phyloP scores from a whole-genome alignment of 805 yeast genomes.

The Pichia gijzeniarum region DNA sequence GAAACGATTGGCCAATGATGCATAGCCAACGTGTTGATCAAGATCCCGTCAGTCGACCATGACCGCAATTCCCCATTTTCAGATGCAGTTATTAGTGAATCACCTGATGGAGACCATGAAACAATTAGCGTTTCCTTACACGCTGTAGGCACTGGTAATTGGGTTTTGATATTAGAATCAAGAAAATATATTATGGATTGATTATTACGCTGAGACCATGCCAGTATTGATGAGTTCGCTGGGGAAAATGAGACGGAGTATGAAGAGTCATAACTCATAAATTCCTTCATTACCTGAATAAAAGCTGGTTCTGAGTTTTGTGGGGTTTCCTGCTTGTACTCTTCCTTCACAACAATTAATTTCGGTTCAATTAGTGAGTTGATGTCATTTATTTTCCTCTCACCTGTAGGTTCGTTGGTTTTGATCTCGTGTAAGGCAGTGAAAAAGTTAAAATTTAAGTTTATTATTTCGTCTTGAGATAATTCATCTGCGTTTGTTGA shows the following conservation, averaged over 20 bases:
- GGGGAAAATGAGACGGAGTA: slow-evolving; percentile 56
- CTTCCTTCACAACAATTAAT: not conserved
- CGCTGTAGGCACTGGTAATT: slow-evolving; percentile 20
- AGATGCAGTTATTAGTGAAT: slow-evolving; percentile 54
- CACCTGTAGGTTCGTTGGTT: not conserved
- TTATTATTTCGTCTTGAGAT: slow-evolving; percentile 22
- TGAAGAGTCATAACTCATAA: slow-evolving; percentile 36
- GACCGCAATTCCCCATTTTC: slow-evolving; percentile 67
- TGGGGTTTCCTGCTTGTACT: not conserved
- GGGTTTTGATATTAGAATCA: slow-evolving; percentile 12
- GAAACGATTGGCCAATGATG: slow-evolving; percentile 51
- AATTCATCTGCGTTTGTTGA: slow-evolving; percentile 10
- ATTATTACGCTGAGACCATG: slow-evolving; percentile 43
- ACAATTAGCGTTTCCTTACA: slow-evolving; percentile 30
- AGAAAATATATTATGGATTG: slow-evolving; percentile 24
- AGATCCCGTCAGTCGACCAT: slow-evolving; percentile 70
- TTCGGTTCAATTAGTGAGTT: not conserved
- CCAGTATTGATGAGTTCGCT: slow-evolving; percentile 34
- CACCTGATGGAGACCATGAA: slow-evolving; percentile 64
- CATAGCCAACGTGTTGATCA: slow-evolving; percentile 47
- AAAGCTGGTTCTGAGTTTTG: slow-evolving; percentile 13
- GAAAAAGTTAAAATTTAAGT: slow-evolving; percentile 41
- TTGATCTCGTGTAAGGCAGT: slow-evolving; percentile 37
- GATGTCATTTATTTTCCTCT: not conserved
- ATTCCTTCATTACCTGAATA: slow-evolving; percentile 36